Percentiles rank a stretch among this genome's conserved stretches.
Conservation (phyloP, 805 yeast species). For the Wickerhamomyces bisporus region DNA sequence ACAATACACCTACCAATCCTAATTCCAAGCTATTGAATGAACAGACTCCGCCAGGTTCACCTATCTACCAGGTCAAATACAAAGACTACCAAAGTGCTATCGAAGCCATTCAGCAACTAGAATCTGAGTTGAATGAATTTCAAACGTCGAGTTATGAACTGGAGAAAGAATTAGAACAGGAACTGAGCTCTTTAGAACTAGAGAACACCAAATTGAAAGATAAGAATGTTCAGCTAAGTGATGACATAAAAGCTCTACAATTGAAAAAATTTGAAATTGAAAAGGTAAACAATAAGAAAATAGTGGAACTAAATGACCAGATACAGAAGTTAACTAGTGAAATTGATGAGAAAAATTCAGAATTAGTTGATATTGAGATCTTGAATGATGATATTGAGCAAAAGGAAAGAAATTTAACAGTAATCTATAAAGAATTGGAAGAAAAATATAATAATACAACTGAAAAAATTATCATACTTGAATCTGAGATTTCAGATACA, state of each 20-base stretch:
- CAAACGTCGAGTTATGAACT: slow-evolving; percentile 38
- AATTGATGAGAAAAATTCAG: slow-evolving; percentile 24
- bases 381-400: slow-evolving; percentile 40
- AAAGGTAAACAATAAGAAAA: slow-evolving; percentile 18
- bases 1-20: too few relatives aligned
- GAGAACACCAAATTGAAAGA: slow-evolving; percentile 19
- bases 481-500: slow-evolving; percentile 29
- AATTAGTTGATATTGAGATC: slow-evolving; percentile 37
- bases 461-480: slow-evolving; percentile 35
- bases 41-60: slow-evolving; percentile 8
- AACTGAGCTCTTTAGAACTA: slow-evolving; percentile 27
- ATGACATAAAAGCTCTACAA: slow-evolving; percentile 25
- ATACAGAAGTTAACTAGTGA: slow-evolving; percentile 26
- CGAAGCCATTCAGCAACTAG: slow-evolving; percentile 35
- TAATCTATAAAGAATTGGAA: slow-evolving; percentile 30
- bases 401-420: slow-evolving; percentile 31
- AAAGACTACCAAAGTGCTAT: slow-evolving; percentile 26
- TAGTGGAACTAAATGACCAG: slow-evolving; percentile 15
- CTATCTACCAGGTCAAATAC: slow-evolving; percentile 18
- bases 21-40: not conserved
- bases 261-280: slow-evolving; percentile 23
- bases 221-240: slow-evolving; percentile 15
- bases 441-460: slow-evolving; percentile 29
- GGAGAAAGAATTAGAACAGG: slow-evolving; percentile 40
- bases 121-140: slow-evolving; percentile 37